These are phyloP conservation scores for Dillenia suffruticosa DNA, from an alignment of 164 flowering plant genomes.

Conservation along the genomic window DNA sequence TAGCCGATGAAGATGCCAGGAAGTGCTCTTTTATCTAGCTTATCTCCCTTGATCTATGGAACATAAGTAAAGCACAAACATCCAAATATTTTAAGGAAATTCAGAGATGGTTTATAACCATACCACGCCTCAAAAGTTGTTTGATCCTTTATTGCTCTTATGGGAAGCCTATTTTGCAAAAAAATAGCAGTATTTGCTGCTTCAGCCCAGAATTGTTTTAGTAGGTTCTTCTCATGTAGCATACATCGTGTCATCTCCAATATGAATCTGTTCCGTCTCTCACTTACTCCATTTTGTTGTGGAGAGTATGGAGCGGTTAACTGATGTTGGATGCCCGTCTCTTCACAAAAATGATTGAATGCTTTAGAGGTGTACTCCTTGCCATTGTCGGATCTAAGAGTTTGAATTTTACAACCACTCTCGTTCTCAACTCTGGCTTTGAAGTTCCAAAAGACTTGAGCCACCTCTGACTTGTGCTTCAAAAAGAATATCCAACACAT, in stretches of 20 bases:
- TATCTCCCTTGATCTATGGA: too few relatives aligned
- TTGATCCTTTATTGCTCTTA: not conserved
- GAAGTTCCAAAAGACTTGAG: not conserved
- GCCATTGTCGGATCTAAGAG: too few relatives aligned
- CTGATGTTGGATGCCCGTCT: constrained; percentile 5
- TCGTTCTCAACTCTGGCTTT: not conserved
- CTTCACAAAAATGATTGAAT: not conserved
- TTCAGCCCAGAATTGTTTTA: not conserved
- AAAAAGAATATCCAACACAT: constrained; percentile 7
- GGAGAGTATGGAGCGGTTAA: not conserved
- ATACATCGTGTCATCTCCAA: too few relatives aligned
- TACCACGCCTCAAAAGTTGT: not conserved
- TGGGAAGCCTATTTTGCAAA: not conserved
- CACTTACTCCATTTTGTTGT: constrained; percentile 1
- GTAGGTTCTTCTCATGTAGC: not conserved
- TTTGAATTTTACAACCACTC: not conserved
- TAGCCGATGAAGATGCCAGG: too few relatives aligned
- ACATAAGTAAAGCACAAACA: not conserved
- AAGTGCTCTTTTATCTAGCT: too few relatives aligned
- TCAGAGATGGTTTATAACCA: not conserved
- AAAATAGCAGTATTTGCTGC: not conserved
- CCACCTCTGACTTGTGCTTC: constrained; percentile 4
- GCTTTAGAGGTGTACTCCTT: not conserved
- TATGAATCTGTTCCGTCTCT: not conserved
- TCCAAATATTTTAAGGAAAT: too few relatives aligned